Conservation (phyloP, 1,284 basidiomycete genomes). For the Tetrapyrgos nigripes region DNA sequence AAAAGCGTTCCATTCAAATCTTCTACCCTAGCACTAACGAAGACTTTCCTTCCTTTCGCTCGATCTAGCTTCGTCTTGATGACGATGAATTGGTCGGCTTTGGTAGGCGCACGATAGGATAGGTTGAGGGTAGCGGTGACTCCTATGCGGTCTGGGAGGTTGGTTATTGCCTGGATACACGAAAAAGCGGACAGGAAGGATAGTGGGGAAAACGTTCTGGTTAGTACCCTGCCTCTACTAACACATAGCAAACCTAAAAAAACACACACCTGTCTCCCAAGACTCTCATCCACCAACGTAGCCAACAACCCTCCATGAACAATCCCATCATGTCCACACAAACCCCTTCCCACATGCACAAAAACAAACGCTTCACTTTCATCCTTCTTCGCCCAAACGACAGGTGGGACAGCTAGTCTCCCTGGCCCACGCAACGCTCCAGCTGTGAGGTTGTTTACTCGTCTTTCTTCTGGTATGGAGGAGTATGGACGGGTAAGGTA, state of each 20-base stretch:
- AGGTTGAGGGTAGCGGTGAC: conserved; percentile 86
- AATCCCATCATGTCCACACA: conserved; percentile 95
- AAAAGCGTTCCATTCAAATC: conserved; percentile 80
- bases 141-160: conserved; percentile 89
- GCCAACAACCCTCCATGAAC: conserved; percentile 93
- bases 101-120: conserved; percentile 81
- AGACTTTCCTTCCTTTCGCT: conserved; percentile 77
- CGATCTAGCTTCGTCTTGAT: conserved; percentile 70
- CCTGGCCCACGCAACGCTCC: conserved; percentile 88
- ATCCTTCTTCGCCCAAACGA: conserved; percentile 77
- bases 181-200: neutral
- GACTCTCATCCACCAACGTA: conserved; percentile 87
- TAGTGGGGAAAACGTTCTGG: neutral
- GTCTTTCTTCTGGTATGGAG: conserved; percentile 68
- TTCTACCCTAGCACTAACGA: conserved; percentile 76
- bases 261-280: conserved; percentile 79
- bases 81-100: conserved; percentile 84
- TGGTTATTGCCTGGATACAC: conserved; percentile 70
- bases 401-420: conserved; percentile 78
- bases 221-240: too few relatives aligned
- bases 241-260: conserved; percentile 2
- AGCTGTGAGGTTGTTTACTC: conserved; percentile 83
- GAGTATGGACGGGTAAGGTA: conserved; percentile 83
- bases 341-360: conserved; percentile 82
- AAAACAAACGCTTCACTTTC: conserved; percentile 76